These are phyloP conservation scores for Aspergillus fructus DNA, from an alignment of 2,329 filamentous ascomycete species.

Conservation along the genomic window DNA sequence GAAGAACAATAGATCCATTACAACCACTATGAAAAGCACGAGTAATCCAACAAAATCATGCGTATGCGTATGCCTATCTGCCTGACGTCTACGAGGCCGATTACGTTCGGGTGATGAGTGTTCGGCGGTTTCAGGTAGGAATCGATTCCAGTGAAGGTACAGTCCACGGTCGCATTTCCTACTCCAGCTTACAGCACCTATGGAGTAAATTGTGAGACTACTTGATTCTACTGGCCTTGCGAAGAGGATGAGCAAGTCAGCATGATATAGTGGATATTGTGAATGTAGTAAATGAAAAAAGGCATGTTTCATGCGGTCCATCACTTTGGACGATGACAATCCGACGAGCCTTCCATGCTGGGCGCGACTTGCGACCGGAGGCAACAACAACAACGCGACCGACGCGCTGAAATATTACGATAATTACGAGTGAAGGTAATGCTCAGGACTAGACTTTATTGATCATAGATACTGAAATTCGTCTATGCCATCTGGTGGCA, in stretches of 20 bases:
- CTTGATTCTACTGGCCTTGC: not conserved
- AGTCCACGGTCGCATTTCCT: not conserved
- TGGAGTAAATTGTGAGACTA: not conserved
- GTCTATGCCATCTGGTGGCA: constrained; percentile 37
- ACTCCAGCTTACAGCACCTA: not conserved
- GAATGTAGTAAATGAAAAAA: too few relatives aligned
- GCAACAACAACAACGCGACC: not conserved
- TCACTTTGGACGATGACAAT: too few relatives aligned
- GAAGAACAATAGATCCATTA: too few relatives aligned
- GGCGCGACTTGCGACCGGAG: not conserved
- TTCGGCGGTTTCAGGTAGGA: not conserved
- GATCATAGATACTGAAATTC: constrained; percentile 30
- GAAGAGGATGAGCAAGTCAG: too few relatives aligned
- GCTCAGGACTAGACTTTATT: constrained; percentile 21
- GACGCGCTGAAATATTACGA: not conserved
- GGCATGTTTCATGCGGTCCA: too few relatives aligned
- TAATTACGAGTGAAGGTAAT: not conserved
- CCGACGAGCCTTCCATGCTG: not conserved
- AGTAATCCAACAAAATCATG: too few relatives aligned
- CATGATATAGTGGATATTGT: not conserved
- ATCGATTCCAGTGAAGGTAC: not conserved
- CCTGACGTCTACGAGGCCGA: too few relatives aligned
- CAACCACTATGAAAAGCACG: too few relatives aligned
- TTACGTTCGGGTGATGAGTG: not conserved
- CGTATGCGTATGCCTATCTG: too few relatives aligned